Base-by-base conservation (phyloP, 768 basidiomycete species). In the Amyloporia xantha region DNA sequence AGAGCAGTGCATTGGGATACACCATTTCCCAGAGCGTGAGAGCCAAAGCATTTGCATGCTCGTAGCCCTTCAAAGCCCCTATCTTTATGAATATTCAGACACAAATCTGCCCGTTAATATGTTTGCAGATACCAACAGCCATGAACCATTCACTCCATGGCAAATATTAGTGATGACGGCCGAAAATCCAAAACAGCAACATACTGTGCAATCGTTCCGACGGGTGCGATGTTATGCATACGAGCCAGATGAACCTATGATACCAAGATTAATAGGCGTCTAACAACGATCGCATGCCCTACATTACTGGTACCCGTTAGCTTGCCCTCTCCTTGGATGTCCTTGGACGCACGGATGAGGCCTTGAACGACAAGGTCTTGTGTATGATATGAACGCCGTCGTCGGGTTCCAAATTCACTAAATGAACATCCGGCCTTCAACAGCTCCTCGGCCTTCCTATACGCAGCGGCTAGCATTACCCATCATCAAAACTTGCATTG, bases 261-360 rank as follows among this genome's bases (percentile, higher is more conserved):
- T 6, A 35, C n/a, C 43, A n/a, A n/a, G n/a, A 40, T 45, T 50
- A 46, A 24, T 12, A 36, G n/a, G 30, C 51, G 25, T 33, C 28
- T 4, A 20, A 40, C 27, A 30, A 25, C 27, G 33, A 45, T 46
- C 26, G 25, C 74, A 51, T 62, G n/a, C n/a, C n/a, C n/a, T n/a
- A 95, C 95, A 66, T 99, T 99, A 57, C 90, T 92, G 1, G 95
- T 97, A 15, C 93, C 93, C 24, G 69, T 64, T n/a, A 93, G 64
- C 35, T 68, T 70, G 1, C 91, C 90, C 45, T 57, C 55, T 48
- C 71, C 61, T n/a, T 58, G 58, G 12, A 68, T 62, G 21, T 78
- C 78, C 27, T 74, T 71, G 21, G 74, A 66, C 23, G 86, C 94
- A n/a, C 75, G 74, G 41, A 85, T 62, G 41, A 99, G 69, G 1